Evolutionary conservation across 164 flowering plant species (phyloP).

Genomic region (Litsea cubeba): DNA sequence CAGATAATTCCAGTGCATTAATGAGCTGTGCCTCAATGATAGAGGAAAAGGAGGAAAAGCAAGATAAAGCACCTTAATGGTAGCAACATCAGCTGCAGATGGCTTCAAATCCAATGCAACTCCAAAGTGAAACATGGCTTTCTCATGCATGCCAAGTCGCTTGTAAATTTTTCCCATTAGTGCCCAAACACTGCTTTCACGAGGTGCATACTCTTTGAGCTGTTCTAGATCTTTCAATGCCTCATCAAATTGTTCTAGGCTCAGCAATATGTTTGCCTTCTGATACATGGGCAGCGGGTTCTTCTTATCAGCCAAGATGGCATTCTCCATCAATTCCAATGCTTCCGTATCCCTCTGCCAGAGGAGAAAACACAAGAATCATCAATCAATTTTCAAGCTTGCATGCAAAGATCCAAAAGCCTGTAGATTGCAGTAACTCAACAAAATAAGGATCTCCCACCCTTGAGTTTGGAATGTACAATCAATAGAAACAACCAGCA

Average conservation of each 20-base stretch:
- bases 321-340: constrained; percentile 78
- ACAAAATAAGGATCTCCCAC: neutral
- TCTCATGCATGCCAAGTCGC: constrained; percentile 58
- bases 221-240: constrained; percentile 82
- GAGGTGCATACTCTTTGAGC: constrained; percentile 87
- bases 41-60: neutral
- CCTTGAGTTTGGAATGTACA: neutral
- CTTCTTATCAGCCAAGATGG: constrained; percentile 82
- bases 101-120: constrained; percentile 94
- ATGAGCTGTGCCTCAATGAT: neutral
- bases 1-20: neutral
- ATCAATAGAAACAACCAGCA: neutral
- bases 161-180: constrained; percentile 91
- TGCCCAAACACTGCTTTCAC: constrained; percentile 95
- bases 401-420: neutral
- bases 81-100: constrained; percentile 86
- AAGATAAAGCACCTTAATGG: constrained; percentile 63
- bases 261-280: constrained; percentile 80
- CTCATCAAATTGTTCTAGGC: constrained; percentile 65
- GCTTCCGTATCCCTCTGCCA: constrained; percentile 82
- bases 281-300: constrained; percentile 97
- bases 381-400: neutral
- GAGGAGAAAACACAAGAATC: neutral
- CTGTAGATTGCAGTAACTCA: neutral
- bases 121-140: constrained; percentile 94